Percentiles rank a stretch among this genome's conserved stretches.
Evolutionary conservation across 2,329 filamentous ascomycete species (phyloP).

Genomic region (Calonectria pseudoturangicola): DNA sequence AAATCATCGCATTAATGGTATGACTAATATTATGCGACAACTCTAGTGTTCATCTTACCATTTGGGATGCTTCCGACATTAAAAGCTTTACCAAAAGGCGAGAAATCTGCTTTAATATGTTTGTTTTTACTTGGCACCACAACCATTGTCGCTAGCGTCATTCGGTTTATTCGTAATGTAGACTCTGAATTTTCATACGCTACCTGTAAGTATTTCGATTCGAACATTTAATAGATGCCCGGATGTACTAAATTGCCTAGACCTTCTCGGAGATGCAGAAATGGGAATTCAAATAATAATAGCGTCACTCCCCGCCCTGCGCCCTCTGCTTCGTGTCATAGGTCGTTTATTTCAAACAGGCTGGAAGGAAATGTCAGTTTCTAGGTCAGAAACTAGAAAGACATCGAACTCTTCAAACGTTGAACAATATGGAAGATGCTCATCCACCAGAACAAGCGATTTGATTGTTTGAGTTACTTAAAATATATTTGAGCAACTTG

Average conservation of each 20-base stretch:
- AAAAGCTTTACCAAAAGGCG: not conserved
- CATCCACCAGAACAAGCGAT: not conserved
- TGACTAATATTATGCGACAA: not conserved
- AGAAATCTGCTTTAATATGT: not conserved
- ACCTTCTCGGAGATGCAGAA: not conserved
- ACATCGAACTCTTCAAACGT: not conserved
- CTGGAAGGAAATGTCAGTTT: not conserved
- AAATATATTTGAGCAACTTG: too few relatives aligned
- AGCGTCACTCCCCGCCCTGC: not conserved
- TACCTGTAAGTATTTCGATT: not conserved
- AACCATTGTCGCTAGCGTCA: not conserved
- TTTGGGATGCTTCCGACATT: constrained; percentile 20
- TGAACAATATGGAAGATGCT: not conserved
- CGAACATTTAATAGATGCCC: too few relatives aligned
- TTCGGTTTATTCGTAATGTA: not conserved
- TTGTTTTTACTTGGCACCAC: not conserved
- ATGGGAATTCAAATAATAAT: constrained; percentile 5
- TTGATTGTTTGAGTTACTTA: too few relatives aligned
- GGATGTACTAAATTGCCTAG: not conserved
- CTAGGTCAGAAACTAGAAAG: not conserved
- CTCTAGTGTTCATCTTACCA: not conserved
- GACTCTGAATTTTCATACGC: constrained; percentile 14
- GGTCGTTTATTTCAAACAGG: not conserved
- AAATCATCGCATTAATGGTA: not conserved
- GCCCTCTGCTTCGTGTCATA: not conserved